Evolutionary conservation across 2,329 filamentous ascomycete species (phyloP).

Genomic region (Phialophora chinensis): DNA sequence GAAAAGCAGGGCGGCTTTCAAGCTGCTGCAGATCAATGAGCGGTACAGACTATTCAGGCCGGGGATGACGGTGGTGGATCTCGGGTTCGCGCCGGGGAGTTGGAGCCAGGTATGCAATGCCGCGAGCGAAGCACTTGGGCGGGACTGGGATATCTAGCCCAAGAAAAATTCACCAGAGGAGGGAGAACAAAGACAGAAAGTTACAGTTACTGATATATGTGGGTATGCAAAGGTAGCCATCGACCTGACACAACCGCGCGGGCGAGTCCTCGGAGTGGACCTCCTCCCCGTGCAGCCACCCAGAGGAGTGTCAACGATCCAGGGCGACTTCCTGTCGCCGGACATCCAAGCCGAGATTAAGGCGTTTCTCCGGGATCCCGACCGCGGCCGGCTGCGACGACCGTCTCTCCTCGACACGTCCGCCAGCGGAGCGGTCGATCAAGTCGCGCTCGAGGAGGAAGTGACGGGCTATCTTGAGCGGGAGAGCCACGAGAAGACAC

Average conservation of each 20-base stretch:
- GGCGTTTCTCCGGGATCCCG: constrained; percentile 72
- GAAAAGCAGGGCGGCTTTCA: constrained; percentile 92
- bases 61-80: constrained; percentile 86
- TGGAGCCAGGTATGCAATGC: constrained; percentile 67
- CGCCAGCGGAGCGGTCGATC: constrained; percentile 8
- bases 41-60: constrained; percentile 78
- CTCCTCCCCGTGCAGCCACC: constrained; percentile 92
- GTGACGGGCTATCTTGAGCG: constrained; percentile 37
- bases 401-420: constrained; percentile 20
- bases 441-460: constrained; percentile 34
- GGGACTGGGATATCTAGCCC: too few relatives aligned
- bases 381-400: constrained; percentile 59
- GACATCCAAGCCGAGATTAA: constrained; percentile 77
- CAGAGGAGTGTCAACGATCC: constrained; percentile 87
- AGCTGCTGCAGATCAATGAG: constrained; percentile 85
- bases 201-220: constrained; percentile 12
- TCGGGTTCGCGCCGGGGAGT: constrained; percentile 80
- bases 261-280: constrained; percentile 88
- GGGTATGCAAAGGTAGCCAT: constrained; percentile 71
- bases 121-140: neutral
- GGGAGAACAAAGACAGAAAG: neutral
- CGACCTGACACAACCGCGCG: constrained; percentile 75
- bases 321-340: constrained; percentile 86
- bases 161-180: too few relatives aligned
- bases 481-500: constrained; percentile 41